Evolutionary conservation across 164 flowering plant species (phyloP), one percentile per base, ranked within the genome.

Genomic region (Tetrastigma voinierianum): DNA sequence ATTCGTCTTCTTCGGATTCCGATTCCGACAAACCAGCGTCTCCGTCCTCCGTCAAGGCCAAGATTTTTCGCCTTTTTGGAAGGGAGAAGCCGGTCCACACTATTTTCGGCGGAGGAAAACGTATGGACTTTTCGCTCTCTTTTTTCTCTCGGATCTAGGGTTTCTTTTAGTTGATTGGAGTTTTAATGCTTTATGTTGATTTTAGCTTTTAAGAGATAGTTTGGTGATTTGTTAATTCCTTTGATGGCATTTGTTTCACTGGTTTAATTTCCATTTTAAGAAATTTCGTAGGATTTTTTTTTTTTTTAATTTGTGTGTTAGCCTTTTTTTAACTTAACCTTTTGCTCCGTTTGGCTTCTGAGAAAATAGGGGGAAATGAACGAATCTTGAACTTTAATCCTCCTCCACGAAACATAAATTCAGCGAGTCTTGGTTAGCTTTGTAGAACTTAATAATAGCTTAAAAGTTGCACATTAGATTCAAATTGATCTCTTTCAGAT

Each of bases 61-160:
- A 77, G 83, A 57, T 81, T 66, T 79, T 15, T 23, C 85, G 90
- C 2, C 48, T 87, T 21, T 90, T 90, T 51, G 94, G 90, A 18
- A 76, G 94, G 47, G 83, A 88, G 77, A 81, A 73, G 23, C 91
- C 96, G 8, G 88, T 90, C 59, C 92, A 90, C 61, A 15, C 82
- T 9, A 86, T 82, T 44, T 74, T 89, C 53, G 95, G 91, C 24
- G 95, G 94, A 1, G 90, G 97, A 65, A 85, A 84, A 73, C 82
- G 97, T 91, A 87, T 23, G 74, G 23, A 0, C 24, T 25, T 40
- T 16, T 44, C 61, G n/a, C 5, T 23, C 19, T 19, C 19, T 46
- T 46, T 60, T 46, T 55, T 57, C 47, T 63, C 62, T 66, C 1
- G n/a, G 7, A 18, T 45, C 8, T 23, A 0, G 17, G 45, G 55